Percentiles rank a stretch among this genome's conserved stretches.
Conservation (phyloP, 2,329 filamentous ascomycete species). For the Calonectria pseudoturangicola region DNA sequence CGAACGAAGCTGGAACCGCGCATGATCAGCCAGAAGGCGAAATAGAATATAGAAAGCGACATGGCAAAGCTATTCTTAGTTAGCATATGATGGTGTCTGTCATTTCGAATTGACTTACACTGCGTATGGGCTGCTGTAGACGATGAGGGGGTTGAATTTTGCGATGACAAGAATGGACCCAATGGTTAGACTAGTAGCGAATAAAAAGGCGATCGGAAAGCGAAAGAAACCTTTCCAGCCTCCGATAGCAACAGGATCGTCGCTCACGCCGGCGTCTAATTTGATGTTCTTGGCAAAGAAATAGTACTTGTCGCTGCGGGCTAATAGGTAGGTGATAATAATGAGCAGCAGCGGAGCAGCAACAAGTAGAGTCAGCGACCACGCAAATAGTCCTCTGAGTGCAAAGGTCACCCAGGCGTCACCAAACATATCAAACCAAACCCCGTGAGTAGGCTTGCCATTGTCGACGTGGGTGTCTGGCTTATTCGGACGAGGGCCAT, state of each 20-base stretch:
- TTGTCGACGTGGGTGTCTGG: conserved; percentile 77
- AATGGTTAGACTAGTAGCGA: conserved; percentile 81
- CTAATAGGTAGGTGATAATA: conserved; percentile 80
- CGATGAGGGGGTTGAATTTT: conserved; percentile 90
- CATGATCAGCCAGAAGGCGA: conserved; percentile 88
- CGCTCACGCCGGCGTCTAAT: conserved; percentile 74
- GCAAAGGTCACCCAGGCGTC: conserved; percentile 85
- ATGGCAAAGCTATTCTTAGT: conserved; percentile 79
- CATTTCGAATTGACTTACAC: conserved; percentile 68
- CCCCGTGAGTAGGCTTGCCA: conserved; percentile 80
- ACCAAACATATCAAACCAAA: conserved; percentile 97
- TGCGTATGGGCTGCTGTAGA: conserved; percentile 92
- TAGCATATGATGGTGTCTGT: conserved; percentile 33
- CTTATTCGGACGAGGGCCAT: conserved; percentile 71
- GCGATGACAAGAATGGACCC: conserved; percentile 84
- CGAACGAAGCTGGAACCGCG: conserved; percentile 85
- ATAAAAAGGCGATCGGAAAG: conserved; percentile 83
- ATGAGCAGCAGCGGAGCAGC: conserved; percentile 85
- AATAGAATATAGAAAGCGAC: conserved; percentile 88
- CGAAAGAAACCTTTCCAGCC: conserved; percentile 90
- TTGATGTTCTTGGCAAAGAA: conserved; percentile 80
- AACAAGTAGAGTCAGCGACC: conserved; percentile 89
- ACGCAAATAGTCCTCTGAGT: conserved; percentile 89
- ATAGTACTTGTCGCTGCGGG: conserved; percentile 88
- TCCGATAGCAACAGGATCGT: conserved; percentile 78